Percentiles rank a stretch among this genome's conserved stretches.
These are phyloP conservation scores for Chionographis japonica DNA, from an alignment of 106 monocot genomes.

Conservation along the genomic window DNA sequence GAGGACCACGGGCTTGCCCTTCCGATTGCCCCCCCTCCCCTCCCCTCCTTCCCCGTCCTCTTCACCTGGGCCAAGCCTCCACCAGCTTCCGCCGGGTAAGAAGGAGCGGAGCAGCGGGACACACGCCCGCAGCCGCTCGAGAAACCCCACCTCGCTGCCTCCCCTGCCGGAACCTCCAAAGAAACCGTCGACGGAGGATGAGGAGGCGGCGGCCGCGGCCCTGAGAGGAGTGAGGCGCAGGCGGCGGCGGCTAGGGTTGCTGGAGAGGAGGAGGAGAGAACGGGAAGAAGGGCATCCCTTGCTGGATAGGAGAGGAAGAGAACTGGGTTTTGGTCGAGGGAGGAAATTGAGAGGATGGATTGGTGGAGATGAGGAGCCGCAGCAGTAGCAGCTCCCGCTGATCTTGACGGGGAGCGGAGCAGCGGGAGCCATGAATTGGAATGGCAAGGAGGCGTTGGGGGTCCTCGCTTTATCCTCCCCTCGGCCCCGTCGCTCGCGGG, in stretches of 20 bases:
- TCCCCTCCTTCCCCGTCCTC: conserved; percentile 8
- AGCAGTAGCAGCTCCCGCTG: too few relatives aligned
- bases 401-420: too few relatives aligned
- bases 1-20: conserved; percentile 14
- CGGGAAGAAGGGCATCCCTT: background rate
- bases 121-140: conserved; percentile 25
- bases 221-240: background rate
- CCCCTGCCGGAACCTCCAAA: background rate
- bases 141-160: conserved; percentile 5
- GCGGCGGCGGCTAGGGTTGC: background rate
- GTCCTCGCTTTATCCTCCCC: too few relatives aligned
- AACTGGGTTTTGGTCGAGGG: background rate
- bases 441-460: too few relatives aligned
- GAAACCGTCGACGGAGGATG: background rate
- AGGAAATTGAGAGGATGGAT: background rate
- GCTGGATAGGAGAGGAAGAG: background rate
- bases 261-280: background rate
- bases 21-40: conserved; percentile 9
- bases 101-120: conserved; percentile 11
- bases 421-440: too few relatives aligned
- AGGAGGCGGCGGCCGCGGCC: conserved; percentile 1
- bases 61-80: conserved; percentile 25
- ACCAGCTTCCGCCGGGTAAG: conserved; percentile 53
- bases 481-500: too few relatives aligned
- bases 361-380: background rate